Evolutionary conservation across 345 rosid species (phyloP).

Genomic region (Boechera divaricarpa): DNA sequence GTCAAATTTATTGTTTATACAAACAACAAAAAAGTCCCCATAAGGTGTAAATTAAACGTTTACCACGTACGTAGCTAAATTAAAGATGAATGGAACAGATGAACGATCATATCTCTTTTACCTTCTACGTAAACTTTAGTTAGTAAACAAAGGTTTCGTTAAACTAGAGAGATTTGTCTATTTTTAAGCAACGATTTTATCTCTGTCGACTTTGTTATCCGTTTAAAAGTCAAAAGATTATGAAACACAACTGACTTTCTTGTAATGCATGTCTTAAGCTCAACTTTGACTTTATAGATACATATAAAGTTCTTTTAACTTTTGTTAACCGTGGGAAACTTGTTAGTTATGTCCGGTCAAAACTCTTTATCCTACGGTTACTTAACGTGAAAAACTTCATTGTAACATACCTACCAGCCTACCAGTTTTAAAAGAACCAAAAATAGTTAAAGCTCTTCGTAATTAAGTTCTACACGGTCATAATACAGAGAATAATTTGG

Average conservation of each 20-base stretch:
- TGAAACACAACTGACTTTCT: conserved; percentile 19
- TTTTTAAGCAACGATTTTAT: conserved; percentile 23
- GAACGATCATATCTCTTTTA: conserved; percentile 33
- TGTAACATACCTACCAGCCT: no score
- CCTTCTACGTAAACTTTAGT: conserved; percentile 20
- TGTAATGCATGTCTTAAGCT: background rate
- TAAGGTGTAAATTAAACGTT: background rate
- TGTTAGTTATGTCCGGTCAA: no score
- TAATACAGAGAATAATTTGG: no score
- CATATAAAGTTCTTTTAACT: background rate
- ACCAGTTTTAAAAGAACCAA: background rate
- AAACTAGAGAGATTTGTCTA: conserved; percentile 24
- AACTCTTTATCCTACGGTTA: no score
- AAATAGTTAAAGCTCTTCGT: background rate
- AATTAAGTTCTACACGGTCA: no score
- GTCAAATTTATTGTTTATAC: background rate
- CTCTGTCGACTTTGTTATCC: conserved; percentile 21
- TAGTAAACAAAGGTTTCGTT: conserved; percentile 38
- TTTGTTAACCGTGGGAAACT: no score
- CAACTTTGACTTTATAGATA: background rate
- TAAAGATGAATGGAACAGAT: conserved; percentile 32
- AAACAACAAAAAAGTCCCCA: background rate
- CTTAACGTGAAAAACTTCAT: no score
- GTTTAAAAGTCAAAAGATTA: conserved; percentile 17
- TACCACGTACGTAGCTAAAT: background rate